phyloP scores from a whole-genome alignment of 345 rosid genomes.

The Raphanus raphanistrum region DNA sequence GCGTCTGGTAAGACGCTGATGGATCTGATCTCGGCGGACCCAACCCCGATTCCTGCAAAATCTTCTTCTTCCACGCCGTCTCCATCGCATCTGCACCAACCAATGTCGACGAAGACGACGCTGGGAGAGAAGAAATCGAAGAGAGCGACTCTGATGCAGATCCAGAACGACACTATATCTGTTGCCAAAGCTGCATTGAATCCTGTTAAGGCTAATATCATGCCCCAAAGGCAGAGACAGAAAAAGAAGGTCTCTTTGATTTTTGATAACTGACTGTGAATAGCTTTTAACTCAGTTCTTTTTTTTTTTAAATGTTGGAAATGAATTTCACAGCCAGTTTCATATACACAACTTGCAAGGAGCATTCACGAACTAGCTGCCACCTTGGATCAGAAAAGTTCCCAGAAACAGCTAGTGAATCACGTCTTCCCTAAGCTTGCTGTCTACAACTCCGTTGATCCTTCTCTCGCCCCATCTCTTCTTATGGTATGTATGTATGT shows the following conservation, averaged over 20 bases:
- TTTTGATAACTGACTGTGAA: not conserved
- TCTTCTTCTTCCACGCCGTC: constrained; percentile 42
- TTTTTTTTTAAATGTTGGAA: not conserved
- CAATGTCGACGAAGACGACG: constrained; percentile 51
- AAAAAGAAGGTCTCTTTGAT: constrained; percentile 47
- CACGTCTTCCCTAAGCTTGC: constrained; percentile 98
- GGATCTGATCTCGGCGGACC: constrained; percentile 99
- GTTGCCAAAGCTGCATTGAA: constrained; percentile 84
- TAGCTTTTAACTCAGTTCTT: not conserved
- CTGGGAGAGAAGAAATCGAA: constrained; percentile 83
- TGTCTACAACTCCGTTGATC: constrained; percentile 97
- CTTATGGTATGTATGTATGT: constrained; percentile 83
- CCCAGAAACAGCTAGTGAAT: constrained; percentile 87
- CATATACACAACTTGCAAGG: constrained; percentile 97
- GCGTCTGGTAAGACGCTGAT: constrained; percentile 88
- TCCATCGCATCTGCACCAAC: constrained; percentile 34
- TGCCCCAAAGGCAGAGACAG: constrained; percentile 69
- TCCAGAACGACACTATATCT: constrained; percentile 87
- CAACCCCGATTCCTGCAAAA: constrained; percentile 51
- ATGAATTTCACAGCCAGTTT: constrained; percentile 70
- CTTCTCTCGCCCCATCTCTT: constrained; percentile 97
- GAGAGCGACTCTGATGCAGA: constrained; percentile 80
- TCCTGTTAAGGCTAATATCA: constrained; percentile 71
- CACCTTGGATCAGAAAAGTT: constrained; percentile 91
- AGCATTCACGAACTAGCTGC: constrained; percentile 98